Percentiles rank a stretch among this genome's conserved stretches.
Conservation (phyloP, 1,139 yeast genomes). For the Kodamaea sp. region DNA sequence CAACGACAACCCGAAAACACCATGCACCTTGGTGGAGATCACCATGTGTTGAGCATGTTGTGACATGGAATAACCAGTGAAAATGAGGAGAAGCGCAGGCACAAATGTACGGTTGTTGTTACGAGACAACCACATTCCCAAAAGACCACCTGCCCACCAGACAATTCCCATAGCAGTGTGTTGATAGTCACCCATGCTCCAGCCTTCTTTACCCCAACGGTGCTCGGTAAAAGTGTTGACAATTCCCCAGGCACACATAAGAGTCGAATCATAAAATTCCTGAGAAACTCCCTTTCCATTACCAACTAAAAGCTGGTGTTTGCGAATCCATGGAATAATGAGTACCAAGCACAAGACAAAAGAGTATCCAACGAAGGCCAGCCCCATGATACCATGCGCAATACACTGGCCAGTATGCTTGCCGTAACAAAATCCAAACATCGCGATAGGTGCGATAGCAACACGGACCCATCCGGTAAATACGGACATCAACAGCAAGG, state of each 20-base stretch:
- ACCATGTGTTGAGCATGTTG: constrained; percentile 76
- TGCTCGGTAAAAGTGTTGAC: constrained; percentile 95
- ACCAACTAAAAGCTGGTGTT: constrained; percentile 22
- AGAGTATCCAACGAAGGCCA: constrained; percentile 80
- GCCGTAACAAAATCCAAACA: constrained; percentile 77
- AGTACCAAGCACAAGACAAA: constrained; percentile 66
- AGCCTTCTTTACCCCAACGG: constrained; percentile 83
- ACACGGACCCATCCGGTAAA: constrained; percentile 69
- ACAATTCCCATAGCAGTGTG: constrained; percentile 95
- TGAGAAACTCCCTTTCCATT: constrained; percentile 57
- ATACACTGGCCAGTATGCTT: constrained; percentile 85
- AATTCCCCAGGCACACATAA: constrained; percentile 88
- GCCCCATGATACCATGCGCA: constrained; percentile 97
- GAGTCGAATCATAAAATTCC: constrained; percentile 78
- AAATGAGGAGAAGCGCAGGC: constrained; percentile 78
- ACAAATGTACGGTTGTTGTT: constrained; percentile 68
- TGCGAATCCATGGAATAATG: constrained; percentile 67
- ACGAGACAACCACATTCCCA: constrained; percentile 75
- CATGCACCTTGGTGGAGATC: constrained; percentile 84
- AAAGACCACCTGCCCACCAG: constrained; percentile 93
- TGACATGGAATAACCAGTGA: constrained; percentile 94
- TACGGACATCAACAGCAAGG: constrained; percentile 45
- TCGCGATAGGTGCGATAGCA: constrained; percentile 78
- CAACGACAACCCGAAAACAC: constrained; percentile 77
- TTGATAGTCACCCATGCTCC: constrained; percentile 92